A percentile compares a stretch with the other conserved stretches of the same genome.
These are phyloP conservation scores for Pseudomassariella vexata DNA, from an alignment of 2,329 filamentous ascomycete species.

Conservation along the genomic window DNA sequence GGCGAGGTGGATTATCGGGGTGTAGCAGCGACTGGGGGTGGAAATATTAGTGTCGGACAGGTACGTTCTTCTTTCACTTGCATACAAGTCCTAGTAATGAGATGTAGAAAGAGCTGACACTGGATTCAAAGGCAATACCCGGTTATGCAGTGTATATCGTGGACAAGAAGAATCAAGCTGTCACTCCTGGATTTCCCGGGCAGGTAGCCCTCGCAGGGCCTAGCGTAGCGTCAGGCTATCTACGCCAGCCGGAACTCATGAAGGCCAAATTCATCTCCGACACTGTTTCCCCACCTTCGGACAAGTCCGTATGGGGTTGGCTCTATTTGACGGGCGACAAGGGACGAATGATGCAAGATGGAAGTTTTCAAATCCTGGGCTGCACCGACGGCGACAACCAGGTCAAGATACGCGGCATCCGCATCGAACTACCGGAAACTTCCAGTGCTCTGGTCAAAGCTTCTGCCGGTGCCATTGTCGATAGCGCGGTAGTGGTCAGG, in stretches of 20 bases:
- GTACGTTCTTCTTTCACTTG: no score
- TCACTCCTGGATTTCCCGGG: constrained; percentile 34
- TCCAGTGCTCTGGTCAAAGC: constrained; percentile 16
- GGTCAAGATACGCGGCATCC: constrained; percentile 19
- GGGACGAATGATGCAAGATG: constrained; percentile 28
- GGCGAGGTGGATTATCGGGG: no score
- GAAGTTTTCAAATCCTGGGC: constrained; percentile 30
- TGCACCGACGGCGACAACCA: constrained; percentile 33
- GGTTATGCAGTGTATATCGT: constrained; percentile 28
- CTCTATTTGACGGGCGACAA: constrained; percentile 31
- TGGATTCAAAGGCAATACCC: no score
- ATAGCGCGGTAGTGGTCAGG: constrained; percentile 11
- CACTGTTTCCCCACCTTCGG: not conserved
- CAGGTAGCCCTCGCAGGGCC: constrained; percentile 35
- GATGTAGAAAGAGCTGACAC: no score
- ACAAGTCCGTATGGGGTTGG: constrained; percentile 7
- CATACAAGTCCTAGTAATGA: no score
- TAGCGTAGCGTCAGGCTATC: constrained; percentile 28
- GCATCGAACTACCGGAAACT: constrained; percentile 30
- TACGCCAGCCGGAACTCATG: constrained; percentile 16
- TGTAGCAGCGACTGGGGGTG: no score
- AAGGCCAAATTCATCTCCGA: constrained; percentile 2
- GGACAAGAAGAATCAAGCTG: constrained; percentile 26
- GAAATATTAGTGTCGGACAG: no score
- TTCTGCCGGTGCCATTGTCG: constrained; percentile 3